Percentiles rank a stretch among this genome's conserved stretches.
These are phyloP conservation scores for Pichia sorboxylosa DNA, from an alignment of 1,139 yeast genomes.

Conservation along the genomic window DNA sequence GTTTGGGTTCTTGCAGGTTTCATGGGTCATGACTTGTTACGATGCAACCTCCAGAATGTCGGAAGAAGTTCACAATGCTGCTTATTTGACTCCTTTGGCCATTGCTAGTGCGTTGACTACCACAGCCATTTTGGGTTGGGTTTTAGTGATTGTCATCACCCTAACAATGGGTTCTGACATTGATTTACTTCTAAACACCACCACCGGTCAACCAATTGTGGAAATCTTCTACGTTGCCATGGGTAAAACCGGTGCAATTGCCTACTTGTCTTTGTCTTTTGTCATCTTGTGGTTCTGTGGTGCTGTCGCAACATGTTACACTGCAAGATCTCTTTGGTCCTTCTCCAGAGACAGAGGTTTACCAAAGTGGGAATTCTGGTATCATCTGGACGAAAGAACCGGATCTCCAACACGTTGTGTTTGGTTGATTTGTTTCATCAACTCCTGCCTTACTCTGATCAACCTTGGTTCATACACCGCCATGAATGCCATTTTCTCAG, in stretches of 20 bases:
- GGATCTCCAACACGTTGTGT: constrained; percentile 30
- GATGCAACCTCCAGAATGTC: constrained; percentile 34
- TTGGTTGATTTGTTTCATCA: constrained; percentile 24
- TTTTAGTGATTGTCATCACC: constrained; percentile 24
- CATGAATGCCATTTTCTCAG: constrained; percentile 39
- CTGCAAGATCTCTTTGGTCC: constrained; percentile 26
- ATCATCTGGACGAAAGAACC: constrained; percentile 25
- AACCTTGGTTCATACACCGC: constrained; percentile 29
- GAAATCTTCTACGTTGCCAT: constrained; percentile 39
- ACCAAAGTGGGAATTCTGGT: constrained; percentile 29
- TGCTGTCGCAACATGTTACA: constrained; percentile 25
- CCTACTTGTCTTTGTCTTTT: constrained; percentile 36
- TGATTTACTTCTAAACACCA: constrained; percentile 24
- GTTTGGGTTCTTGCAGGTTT: constrained; percentile 26
- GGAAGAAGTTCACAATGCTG: constrained; percentile 39
- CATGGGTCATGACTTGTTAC: constrained; percentile 28
- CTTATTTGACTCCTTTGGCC: constrained; percentile 26
- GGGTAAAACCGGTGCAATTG: constrained; percentile 45
- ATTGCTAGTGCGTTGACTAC: constrained; percentile 25
- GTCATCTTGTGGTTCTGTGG: constrained; percentile 27
- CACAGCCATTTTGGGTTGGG: constrained; percentile 26
- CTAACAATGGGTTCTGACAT: constrained; percentile 36
- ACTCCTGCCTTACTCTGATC: constrained; percentile 25
- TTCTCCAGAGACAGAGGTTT: constrained; percentile 33
- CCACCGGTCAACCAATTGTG: constrained; percentile 39